These are phyloP conservation scores for Ceriops zippeliana DNA, from an alignment of 345 rosid genomes.

Conservation along the genomic window DNA sequence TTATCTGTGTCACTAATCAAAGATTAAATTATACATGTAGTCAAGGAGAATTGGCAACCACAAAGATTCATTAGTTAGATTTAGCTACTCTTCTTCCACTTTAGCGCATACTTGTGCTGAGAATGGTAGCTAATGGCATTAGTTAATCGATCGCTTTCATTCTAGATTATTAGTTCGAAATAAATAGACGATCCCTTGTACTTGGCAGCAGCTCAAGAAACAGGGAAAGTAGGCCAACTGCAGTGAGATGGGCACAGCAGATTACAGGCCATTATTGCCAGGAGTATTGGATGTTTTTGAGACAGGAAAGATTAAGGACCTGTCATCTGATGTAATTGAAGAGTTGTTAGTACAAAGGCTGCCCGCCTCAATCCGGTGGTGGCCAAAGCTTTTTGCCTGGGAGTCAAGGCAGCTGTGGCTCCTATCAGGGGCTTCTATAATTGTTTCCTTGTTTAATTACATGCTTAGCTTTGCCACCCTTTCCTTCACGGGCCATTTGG, in stretches of 20 bases:
- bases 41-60: too few relatives aligned
- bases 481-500: slow-evolving; percentile 75
- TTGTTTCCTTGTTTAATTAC: slow-evolving; percentile 61
- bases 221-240: too few relatives aligned
- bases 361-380: slow-evolving; percentile 45
- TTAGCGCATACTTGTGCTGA: too few relatives aligned
- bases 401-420: slow-evolving; percentile 81
- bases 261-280: slow-evolving; percentile 45
- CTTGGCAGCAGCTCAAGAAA: too few relatives aligned
- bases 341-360: slow-evolving; percentile 50
- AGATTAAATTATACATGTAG: too few relatives aligned
- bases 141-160: too few relatives aligned
- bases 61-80: too few relatives aligned
- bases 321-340: slow-evolving; percentile 57
- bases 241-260: slow-evolving; percentile 25
- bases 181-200: too few relatives aligned
- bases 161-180: too few relatives aligned
- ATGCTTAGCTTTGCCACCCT: slow-evolving; percentile 83
- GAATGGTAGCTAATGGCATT: too few relatives aligned
- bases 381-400: slow-evolving; percentile 67
- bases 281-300: slow-evolving; percentile 29
- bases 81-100: too few relatives aligned
- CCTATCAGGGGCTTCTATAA: slow-evolving; percentile 69
- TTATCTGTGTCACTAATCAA: too few relatives aligned
- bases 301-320: slow-evolving; percentile 28